Base-by-base conservation (phyloP, 2,329 filamentous ascomycete species). In the Podosphaera aphanis region DNA sequence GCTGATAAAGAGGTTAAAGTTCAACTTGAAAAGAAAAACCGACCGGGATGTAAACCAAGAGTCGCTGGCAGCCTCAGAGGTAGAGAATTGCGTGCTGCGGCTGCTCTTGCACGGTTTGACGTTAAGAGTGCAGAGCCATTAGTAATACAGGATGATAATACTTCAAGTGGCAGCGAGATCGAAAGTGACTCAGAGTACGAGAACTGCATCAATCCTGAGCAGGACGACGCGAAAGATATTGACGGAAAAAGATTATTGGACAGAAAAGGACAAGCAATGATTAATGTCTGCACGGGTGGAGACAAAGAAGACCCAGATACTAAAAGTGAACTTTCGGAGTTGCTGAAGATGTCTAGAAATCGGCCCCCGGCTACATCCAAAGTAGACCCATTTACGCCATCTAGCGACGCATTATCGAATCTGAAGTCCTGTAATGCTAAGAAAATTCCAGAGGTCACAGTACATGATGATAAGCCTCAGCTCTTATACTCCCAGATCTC, bases 221-320 rank as follows among this genome's bases (percentile, higher is more conserved):
- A 61, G 2, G 65, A 69, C 29, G 73, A 74, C 46, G 74, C 73
- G 0, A 52, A 76, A 10, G 78, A 84, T 59, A 63, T 76, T 15
- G 67, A 83, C 52, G 79, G 80, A 1, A 70, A 65, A 45, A 69
- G 64, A 49, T 63, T 86, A 40, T 60, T 78, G 19, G 82, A 86
- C 55, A 64, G 65, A 7, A 71, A 79, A 45, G 83, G 79, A 0
- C 66, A 70, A 18, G 69, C 71, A 11, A 68, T 92, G 67, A 64
- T 88, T 49, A 80, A 73, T 53, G 74, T 90, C 1, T 90, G 83
- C 56, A 78, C 77, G 49, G 78, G 80, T 39, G 79, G 83, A 50
- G 66, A 66, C 57, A 68, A 68, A 2, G 67, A 71, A 33, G 74
- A 79, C 46, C 63, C 66, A 16, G 66, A 74, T 53, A 68, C 65